A percentile compares a stretch with the other conserved stretches of the same genome.
These are phyloP conservation scores for Fusarium pseudograminearum DNA, from an alignment of 2,329 filamentous ascomycete species.

Conservation along the genomic window DNA sequence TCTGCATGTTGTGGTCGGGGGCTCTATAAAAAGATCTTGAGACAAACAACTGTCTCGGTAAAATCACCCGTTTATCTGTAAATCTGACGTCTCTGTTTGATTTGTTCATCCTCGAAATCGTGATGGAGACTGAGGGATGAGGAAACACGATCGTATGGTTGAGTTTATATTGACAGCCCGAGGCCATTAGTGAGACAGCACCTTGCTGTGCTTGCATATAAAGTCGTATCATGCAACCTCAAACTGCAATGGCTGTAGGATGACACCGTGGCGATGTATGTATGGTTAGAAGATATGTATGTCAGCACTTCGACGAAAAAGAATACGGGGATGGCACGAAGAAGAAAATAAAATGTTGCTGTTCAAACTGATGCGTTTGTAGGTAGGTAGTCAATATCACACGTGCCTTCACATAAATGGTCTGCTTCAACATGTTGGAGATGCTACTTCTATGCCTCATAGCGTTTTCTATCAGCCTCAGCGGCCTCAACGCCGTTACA, in stretches of 20 bases:
- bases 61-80: not conserved
- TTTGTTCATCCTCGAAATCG: not conserved
- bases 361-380: not conserved
- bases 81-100: not conserved
- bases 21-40: not conserved
- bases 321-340: not conserved
- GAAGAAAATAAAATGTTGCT: not conserved
- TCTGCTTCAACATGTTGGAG: not conserved
- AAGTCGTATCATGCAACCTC: slow-evolving; percentile 17
- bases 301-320: not conserved
- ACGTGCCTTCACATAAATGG: not conserved
- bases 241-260: not conserved
- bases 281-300: slow-evolving; percentile 12
- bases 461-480: too few relatives aligned
- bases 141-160: not conserved
- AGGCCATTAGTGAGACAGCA: slow-evolving; percentile 21
- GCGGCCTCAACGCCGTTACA: not conserved
- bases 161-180: not conserved
- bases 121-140: not conserved
- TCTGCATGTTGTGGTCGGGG: slow-evolving; percentile 1
- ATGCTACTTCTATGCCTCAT: too few relatives aligned
- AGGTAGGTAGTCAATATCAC: not conserved
- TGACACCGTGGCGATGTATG: slow-evolving; percentile 38
- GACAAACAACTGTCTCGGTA: slow-evolving; percentile 5
- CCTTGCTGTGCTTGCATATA: slow-evolving; percentile 6